phyloP scores from a whole-genome alignment of 2,329 filamentous ascomycete species.

The Bipolaris sorokiniana region DNA sequence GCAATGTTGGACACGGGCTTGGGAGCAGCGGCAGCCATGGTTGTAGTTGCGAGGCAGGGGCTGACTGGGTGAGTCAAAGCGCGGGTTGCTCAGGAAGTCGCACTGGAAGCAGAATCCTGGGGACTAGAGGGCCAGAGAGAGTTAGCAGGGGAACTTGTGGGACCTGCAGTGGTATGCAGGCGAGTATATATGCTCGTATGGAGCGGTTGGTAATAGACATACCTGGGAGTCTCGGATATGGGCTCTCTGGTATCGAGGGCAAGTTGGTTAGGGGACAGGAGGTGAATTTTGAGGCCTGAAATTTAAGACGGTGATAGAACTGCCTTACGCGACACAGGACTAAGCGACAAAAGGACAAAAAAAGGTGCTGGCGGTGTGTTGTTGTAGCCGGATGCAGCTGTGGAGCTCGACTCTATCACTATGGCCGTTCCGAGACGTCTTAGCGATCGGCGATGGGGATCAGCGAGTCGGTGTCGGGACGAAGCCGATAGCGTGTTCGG shows the following conservation, averaged over 20 bases:
- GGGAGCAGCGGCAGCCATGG: conserved; percentile 46
- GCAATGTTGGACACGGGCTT: conserved; percentile 52
- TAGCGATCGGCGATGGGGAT: conserved; percentile 44
- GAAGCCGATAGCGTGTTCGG: conserved; percentile 22
- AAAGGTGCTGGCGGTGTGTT: conserved; percentile 23
- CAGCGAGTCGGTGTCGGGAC: conserved; percentile 34
- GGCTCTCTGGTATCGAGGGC: conserved; percentile 3
- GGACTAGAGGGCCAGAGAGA: background rate
- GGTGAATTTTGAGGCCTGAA: conserved; percentile 4
- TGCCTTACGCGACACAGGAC: conserved; percentile 26
- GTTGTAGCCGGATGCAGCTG: conserved; percentile 41
- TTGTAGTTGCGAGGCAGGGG: conserved; percentile 26
- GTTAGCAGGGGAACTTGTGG: background rate
- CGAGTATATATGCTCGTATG: background rate
- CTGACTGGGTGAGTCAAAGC: conserved; percentile 39
- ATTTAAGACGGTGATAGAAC: conserved; percentile 28
- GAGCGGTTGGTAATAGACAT: conserved; percentile 5
- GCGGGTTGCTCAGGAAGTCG: conserved; percentile 22
- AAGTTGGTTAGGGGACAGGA: background rate
- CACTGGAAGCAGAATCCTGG: conserved; percentile 10
- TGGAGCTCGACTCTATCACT: conserved; percentile 33
- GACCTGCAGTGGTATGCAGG: background rate
- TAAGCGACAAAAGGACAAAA: conserved; percentile 23
- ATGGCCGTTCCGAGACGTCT: conserved; percentile 29
- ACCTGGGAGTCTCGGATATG: conserved; percentile 12